Conservation (phyloP, 2,329 filamentous ascomycete species). For the Stenocarpella maydis region DNA sequence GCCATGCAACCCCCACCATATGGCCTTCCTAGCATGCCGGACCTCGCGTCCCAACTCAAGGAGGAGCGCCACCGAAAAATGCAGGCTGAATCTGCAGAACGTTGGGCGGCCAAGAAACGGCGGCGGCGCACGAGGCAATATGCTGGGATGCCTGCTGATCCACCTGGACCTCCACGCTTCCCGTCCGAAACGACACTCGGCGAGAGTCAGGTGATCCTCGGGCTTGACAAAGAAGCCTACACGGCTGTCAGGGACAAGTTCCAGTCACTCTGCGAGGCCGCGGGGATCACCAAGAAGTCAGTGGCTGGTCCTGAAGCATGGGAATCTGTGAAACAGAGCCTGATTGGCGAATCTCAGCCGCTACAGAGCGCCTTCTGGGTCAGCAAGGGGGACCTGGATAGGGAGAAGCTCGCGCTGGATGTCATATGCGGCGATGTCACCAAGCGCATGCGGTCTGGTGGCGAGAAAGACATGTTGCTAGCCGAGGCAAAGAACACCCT, state of each 20-base stretch:
- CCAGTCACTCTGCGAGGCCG: slow-evolving; percentile 72
- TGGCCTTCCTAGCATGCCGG: slow-evolving; percentile 5
- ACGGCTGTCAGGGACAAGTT: slow-evolving; percentile 72
- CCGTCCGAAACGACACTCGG: slow-evolving; percentile 85
- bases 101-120: slow-evolving; percentile 70
- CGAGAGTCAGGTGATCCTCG: slow-evolving; percentile 76
- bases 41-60: slow-evolving; percentile 55
- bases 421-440: slow-evolving; percentile 84
- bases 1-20: slow-evolving; percentile 44
- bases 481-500: slow-evolving; percentile 74
- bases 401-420: slow-evolving; percentile 75
- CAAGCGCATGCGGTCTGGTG: slow-evolving; percentile 72
- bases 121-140: slow-evolving; percentile 74
- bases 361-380: slow-evolving; percentile 68
- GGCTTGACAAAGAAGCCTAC: slow-evolving; percentile 70
- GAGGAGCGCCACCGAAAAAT: slow-evolving; percentile 62
- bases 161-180: slow-evolving; percentile 74
- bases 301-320: slow-evolving; percentile 76
- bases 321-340: slow-evolving; percentile 73
- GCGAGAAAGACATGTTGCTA: slow-evolving; percentile 73
- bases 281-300: slow-evolving; percentile 78
- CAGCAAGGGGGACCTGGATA: slow-evolving; percentile 64
- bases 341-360: slow-evolving; percentile 71
- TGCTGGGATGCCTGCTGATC: slow-evolving; percentile 72
- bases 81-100: slow-evolving; percentile 67